Evolutionary conservation across 768 basidiomycete genomes (phyloP).

Genomic region (Serendipita indica): DNA sequence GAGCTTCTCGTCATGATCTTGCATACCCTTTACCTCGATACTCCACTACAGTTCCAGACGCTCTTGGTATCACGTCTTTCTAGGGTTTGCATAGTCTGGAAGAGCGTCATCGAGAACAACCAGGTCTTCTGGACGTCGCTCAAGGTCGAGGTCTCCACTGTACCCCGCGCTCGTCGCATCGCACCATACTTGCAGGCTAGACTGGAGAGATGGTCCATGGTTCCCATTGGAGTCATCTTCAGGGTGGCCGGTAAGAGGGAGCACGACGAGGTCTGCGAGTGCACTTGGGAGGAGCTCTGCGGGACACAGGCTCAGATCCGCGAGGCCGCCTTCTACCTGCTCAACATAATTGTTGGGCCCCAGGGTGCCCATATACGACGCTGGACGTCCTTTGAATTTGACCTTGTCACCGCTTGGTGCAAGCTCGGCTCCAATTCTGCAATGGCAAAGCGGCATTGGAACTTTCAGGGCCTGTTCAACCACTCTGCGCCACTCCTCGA

Average conservation of each 20-base stretch:
- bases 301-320: background rate
- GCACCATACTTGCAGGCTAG: background rate
- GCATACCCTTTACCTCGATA: too few relatives aligned
- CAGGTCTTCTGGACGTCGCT: background rate
- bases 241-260: background rate
- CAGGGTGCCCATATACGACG: background rate
- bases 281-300: background rate
- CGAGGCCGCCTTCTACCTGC: background rate
- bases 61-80: too few relatives aligned
- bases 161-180: background rate
- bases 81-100: background rate
- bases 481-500: conserved; percentile 3
- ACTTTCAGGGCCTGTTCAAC: background rate
- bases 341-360: background rate
- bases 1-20: too few relatives aligned
- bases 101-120: background rate
- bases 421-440: background rate
- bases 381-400: background rate
- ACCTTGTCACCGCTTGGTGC: background rate
- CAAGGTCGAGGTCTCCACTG: background rate
- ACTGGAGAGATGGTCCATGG: background rate
- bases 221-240: background rate
- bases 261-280: background rate
- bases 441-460: background rate
- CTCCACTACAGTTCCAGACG: too few relatives aligned